Evolutionary conservation across 1,284 basidiomycete species (phyloP), one percentile per base, ranked within the genome.

Genomic region (Ustilago trichophora): DNA sequence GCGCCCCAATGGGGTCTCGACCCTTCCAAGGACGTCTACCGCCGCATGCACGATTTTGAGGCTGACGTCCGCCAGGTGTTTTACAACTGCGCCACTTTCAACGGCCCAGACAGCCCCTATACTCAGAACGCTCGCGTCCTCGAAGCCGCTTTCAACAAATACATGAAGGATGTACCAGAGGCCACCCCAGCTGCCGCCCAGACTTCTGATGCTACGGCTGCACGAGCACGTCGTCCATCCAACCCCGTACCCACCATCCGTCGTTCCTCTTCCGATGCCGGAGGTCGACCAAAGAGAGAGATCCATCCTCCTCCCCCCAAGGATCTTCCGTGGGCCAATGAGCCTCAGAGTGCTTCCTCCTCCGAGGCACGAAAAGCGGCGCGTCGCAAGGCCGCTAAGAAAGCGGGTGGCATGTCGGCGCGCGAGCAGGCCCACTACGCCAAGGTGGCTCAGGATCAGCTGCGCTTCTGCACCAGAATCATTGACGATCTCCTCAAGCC

Each of bases 291-390:
- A 0, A 97, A 97, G 84, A 91, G 95, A 48, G 95, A 98, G 82
- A 94, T 97, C 33, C 93, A 97, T 76, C 92, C 94, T 11, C 94
- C 94, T 16, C 89, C 93, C 13, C 89, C 93, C 0, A 93, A 93
- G 82, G 95, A 98, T 75, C 83, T 96, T 18, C 87, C 90, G 0
- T 96, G 93, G 80, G 85, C 87, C 25, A 91, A 93, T 75, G 85
- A 83, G 36, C 73, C 81, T n/a, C 52, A 71, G 34, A 68, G 62
- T 35, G 64, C 52, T 22, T 63, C 66, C 12, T 44, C 60, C 19
- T 69, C 66, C 21, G 66, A 67, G 25, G 51, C 49, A 44, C 56
- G 53, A n/a, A 70, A 64, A 42, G 50, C 64, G 18, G 44, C 54
- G 31, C 54, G 71, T 22, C 55, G 60, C 31, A 72, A 63, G 45